Conservation (phyloP, 2,329 filamentous ascomycete genomes). For the Chalaropsis thielavioides region DNA sequence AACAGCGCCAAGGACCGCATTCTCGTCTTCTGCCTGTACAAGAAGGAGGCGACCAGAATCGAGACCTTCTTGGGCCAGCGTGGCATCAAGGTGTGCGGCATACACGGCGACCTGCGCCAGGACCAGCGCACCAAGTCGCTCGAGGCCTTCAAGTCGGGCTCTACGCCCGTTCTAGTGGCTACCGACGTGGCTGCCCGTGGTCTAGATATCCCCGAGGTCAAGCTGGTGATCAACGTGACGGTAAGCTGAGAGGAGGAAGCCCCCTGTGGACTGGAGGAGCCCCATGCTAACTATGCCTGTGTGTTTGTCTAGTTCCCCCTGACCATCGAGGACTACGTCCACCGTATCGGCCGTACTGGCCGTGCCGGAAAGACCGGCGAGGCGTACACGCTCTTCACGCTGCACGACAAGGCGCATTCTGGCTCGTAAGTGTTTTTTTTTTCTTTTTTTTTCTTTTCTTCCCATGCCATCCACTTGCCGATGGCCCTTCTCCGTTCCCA, state of each 20-base stretch:
- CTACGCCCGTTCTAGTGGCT: constrained; percentile 72
- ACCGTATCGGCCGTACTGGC: constrained; percentile 89
- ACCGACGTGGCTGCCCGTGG: constrained; percentile 93
- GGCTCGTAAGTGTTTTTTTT: constrained; percentile 52
- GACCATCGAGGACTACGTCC: constrained; percentile 94
- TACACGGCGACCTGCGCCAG: constrained; percentile 85
- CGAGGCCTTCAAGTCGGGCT: constrained; percentile 78
- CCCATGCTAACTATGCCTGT: background rate
- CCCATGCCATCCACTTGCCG: background rate
- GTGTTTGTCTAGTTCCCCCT: constrained; percentile 52
- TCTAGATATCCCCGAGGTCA: constrained; percentile 88
- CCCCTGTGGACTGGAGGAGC: no score
- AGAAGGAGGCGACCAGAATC: constrained; percentile 88
- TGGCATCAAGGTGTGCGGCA: constrained; percentile 73
- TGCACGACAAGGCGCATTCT: constrained; percentile 83
- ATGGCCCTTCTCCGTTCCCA: no score
- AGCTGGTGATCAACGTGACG: constrained; percentile 86
- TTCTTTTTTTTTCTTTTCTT: constrained; percentile 15
- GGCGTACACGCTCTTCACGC: constrained; percentile 87
- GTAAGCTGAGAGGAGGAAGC: constrained; percentile 32
- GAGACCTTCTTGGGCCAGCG: constrained; percentile 66
- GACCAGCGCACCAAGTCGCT: constrained; percentile 76
- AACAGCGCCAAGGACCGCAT: constrained; percentile 65
- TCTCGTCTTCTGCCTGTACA: constrained; percentile 91
- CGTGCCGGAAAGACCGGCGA: constrained; percentile 79